Evolutionary conservation across 225 moss, liverwort and hornwort genomes (phyloP).

Genomic region (Marchantia paleacea): DNA sequence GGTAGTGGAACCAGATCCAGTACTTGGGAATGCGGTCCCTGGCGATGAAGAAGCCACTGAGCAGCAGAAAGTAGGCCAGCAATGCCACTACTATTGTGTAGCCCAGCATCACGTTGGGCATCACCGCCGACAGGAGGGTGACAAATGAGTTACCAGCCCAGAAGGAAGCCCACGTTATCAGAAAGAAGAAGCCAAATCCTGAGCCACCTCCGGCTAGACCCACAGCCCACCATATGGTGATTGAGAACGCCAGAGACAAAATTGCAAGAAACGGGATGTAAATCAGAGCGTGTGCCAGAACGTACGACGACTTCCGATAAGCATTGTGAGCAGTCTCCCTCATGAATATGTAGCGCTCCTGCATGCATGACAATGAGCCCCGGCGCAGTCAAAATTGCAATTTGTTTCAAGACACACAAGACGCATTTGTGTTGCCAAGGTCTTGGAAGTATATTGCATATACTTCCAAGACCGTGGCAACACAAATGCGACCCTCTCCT

Average conservation of each 20-base stretch:
- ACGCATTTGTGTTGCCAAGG: too few species aligned
- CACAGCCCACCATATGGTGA: slow-evolving; percentile 86
- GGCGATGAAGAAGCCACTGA: slow-evolving; percentile 91
- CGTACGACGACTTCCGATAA: slow-evolving; percentile 93
- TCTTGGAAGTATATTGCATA: too few species aligned
- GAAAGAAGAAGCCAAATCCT: slow-evolving; percentile 84
- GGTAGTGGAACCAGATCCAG: slow-evolving; percentile 95
- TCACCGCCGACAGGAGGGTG: slow-evolving; percentile 73
- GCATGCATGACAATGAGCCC: neutral
- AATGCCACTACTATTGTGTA: slow-evolving; percentile 83
- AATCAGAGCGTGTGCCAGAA: slow-evolving; percentile 73
- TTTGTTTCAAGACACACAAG: too few species aligned
- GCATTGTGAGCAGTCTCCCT: slow-evolving; percentile 94
- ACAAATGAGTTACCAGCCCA: slow-evolving; percentile 94
- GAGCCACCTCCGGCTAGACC: slow-evolving; percentile 75
- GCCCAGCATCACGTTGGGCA: slow-evolving; percentile 90
- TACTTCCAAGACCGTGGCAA: too few species aligned
- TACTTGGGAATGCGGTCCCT: slow-evolving; percentile 79
- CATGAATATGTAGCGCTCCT: slow-evolving; percentile 89
- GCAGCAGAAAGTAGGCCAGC: slow-evolving; percentile 78
- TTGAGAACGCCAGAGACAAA: slow-evolving; percentile 70
- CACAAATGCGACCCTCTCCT: too few species aligned
- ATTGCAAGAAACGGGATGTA: slow-evolving; percentile 85
- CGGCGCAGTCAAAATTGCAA: too few species aligned
- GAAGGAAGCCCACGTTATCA: slow-evolving; percentile 91